Evolutionary conservation across 1,284 basidiomycete species (phyloP).

Genomic region (Coniferiporia weirii): DNA sequence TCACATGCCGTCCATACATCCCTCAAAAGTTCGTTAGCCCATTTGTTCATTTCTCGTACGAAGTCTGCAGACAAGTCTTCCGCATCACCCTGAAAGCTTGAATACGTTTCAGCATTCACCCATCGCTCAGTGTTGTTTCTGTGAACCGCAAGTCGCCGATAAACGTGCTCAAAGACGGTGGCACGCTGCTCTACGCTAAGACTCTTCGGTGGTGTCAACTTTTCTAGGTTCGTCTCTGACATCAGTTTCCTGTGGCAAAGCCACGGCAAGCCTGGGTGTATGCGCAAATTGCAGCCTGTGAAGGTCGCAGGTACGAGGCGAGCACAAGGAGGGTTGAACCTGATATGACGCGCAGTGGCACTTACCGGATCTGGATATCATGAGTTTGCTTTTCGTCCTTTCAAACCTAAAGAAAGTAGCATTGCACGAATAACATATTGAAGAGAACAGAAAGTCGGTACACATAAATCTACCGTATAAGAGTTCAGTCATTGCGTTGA

Average conservation of each 20-base stretch:
- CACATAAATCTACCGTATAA: background rate
- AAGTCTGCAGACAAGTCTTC: constrained; percentile 29
- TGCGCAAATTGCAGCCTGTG: background rate
- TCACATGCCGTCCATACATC: constrained; percentile 45
- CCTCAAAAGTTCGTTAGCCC: constrained; percentile 42
- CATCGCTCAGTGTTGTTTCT: constrained; percentile 41
- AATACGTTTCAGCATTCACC: constrained; percentile 34
- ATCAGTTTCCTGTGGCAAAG: background rate
- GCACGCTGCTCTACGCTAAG: constrained; percentile 33
- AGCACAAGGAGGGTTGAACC: background rate
- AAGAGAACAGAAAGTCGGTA: background rate
- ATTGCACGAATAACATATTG: background rate
- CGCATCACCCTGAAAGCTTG: constrained; percentile 22
- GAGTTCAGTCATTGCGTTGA: background rate
- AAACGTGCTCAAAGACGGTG: constrained; percentile 41
- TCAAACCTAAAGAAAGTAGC: background rate
- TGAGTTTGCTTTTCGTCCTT: background rate
- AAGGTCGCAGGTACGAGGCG: background rate
- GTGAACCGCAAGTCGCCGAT: constrained; percentile 40
- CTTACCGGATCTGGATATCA: background rate
- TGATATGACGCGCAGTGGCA: background rate
- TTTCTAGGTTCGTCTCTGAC: constrained; percentile 28
- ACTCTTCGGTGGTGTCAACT: constrained; percentile 37
- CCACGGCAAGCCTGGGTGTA: background rate
- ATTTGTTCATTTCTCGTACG: constrained; percentile 35